A percentile compares a stretch with the other conserved stretches of the same genome.
Conservation (phyloP, 2,329 filamentous ascomycete species). For the Venturia pyrina region DNA sequence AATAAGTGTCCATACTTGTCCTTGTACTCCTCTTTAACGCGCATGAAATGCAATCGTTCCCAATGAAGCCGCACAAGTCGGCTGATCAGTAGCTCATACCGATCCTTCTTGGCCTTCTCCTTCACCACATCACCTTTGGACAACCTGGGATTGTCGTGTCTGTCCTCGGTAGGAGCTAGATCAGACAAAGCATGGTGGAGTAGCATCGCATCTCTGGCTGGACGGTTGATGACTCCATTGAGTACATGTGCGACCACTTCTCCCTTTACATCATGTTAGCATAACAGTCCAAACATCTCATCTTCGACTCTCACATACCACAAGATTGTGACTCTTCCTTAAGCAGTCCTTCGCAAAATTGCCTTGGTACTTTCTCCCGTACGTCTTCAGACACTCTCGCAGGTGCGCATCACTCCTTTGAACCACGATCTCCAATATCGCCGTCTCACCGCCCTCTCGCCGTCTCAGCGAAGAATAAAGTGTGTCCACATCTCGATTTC, state of each 20-base stretch:
- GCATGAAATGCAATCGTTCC: conserved; percentile 73
- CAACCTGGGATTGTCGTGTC: conserved; percentile 6
- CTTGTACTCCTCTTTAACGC: conserved; percentile 69
- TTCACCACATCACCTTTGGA: conserved; percentile 17
- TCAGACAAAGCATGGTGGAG: conserved; percentile 76
- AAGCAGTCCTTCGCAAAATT: conserved; percentile 88
- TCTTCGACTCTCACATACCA: conserved; percentile 52
- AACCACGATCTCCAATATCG: conserved; percentile 79
- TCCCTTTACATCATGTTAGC: conserved; percentile 46
- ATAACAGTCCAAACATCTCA: background rate
- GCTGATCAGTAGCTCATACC: conserved; percentile 79
- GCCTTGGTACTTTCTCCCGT: conserved; percentile 60
- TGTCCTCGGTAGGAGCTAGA: conserved; percentile 25
- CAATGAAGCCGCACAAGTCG: conserved; percentile 84
- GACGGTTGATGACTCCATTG: conserved; percentile 92
- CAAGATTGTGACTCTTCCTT: conserved; percentile 80
- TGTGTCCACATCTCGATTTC: conserved; percentile 56
- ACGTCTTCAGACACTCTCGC: conserved; percentile 65
- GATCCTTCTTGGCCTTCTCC: conserved; percentile 36
- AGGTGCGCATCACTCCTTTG: conserved; percentile 73
- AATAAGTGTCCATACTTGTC: conserved; percentile 66
- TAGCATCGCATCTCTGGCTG: conserved; percentile 83
- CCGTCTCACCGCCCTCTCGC: conserved; percentile 68
- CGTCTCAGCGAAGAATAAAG: conserved; percentile 62
- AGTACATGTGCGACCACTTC: conserved; percentile 91